A percentile compares a stretch with the other conserved stretches of the same genome.
phyloP scores from a whole-genome alignment of 192 early-diverging fungal species.

The Coemansia sp. region DNA sequence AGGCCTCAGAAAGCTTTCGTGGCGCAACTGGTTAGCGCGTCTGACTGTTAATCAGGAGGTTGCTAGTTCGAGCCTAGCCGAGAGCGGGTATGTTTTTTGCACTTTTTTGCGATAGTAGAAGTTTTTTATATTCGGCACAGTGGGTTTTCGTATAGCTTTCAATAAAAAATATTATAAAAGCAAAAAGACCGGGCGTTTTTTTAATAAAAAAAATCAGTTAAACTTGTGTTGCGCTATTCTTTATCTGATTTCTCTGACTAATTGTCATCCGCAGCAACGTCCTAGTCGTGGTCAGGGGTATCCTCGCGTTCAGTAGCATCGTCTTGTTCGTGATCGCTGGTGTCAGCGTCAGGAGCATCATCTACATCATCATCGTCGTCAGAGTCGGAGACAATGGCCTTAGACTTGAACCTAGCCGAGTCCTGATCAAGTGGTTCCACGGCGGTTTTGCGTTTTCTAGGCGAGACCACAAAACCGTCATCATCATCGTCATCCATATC shows the following conservation, averaged over 20 bases:
- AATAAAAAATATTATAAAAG: no score
- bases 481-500: slow-evolving; percentile 5
- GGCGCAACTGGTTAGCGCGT: slow-evolving; percentile 12
- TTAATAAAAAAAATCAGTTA: no score
- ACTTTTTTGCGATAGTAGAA: neutral
- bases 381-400: slow-evolving; percentile 29
- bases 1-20: slow-evolving; percentile 3
- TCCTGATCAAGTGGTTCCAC: neutral
- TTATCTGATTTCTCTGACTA: no score
- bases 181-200: no score
- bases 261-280: neutral
- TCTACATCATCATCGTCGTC: slow-evolving; percentile 6
- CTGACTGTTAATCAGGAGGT: slow-evolving; percentile 13
- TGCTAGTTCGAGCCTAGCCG: slow-evolving; percentile 11
- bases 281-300: neutral
- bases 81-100: neutral
- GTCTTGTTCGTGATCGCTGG: neutral
- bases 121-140: neutral
- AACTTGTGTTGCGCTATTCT: no score
- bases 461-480: neutral
- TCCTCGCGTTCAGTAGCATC: neutral
- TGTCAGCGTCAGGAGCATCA: neutral
- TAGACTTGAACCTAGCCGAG: slow-evolving; percentile 29
- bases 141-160: neutral
- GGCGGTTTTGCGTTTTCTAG: no score